Percentiles rank a stretch among this genome's conserved stretches.
phyloP scores from a whole-genome alignment of 345 rosid species.

The Lepidium didymum region DNA sequence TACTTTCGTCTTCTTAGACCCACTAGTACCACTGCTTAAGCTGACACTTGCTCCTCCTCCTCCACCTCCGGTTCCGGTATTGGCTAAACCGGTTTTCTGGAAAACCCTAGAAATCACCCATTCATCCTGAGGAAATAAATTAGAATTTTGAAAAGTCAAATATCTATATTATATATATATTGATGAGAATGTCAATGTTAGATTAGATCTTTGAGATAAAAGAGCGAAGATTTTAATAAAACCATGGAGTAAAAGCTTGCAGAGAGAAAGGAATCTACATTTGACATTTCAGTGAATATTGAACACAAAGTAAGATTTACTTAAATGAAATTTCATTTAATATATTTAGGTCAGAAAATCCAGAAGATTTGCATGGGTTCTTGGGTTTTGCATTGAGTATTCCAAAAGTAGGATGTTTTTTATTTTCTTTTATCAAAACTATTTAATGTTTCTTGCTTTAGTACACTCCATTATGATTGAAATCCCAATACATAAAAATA shows the following conservation, averaged over 20 bases:
- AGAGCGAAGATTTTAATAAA: not conserved
- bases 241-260: constrained; percentile 6
- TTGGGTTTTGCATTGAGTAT: constrained; percentile 18
- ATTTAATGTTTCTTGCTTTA: constrained; percentile 3
- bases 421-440: not conserved
- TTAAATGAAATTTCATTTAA: not conserved
- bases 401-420: constrained; percentile 16
- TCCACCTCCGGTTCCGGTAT: constrained; percentile 25
- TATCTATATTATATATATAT: not conserved
- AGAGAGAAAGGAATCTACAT: constrained; percentile 9
- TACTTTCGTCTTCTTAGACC: constrained; percentile 41
- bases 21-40: constrained; percentile 11
- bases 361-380: constrained; percentile 17
- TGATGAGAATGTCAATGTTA: not conserved
- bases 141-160: not conserved
- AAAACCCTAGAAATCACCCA: constrained; percentile 96
- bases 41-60: not conserved
- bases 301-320: not conserved
- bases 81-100: constrained; percentile 47
- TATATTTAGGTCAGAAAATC: constrained; percentile 18
- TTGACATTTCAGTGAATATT: not conserved
- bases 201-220: constrained; percentile 3
- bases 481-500: constrained; percentile 24
- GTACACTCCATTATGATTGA: constrained; percentile 16
- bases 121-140: constrained; percentile 51